A percentile compares a stretch with the other conserved stretches of the same genome.
These are phyloP conservation scores for Zygosaccharomyces pseudorouxii DNA, from an alignment of 805 yeast species.

Conservation along the genomic window DNA sequence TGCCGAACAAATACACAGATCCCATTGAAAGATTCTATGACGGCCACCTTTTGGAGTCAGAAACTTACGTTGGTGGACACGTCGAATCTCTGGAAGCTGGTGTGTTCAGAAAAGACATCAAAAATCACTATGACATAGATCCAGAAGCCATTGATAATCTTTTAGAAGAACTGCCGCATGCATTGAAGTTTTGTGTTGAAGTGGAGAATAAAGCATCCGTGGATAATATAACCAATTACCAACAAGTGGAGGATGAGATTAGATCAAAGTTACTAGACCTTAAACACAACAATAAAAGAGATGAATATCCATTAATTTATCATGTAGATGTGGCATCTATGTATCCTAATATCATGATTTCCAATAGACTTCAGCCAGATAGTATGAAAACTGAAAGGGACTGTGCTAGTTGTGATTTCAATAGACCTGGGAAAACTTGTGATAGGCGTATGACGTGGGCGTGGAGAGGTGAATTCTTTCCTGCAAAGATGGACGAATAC, in stretches of 20 bases:
- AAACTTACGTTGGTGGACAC: conserved; percentile 98
- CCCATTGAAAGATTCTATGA: conserved; percentile 93
- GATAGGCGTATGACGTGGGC: conserved; percentile 92
- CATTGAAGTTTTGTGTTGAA: conserved; percentile 75
- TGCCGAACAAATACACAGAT: conserved; percentile 92
- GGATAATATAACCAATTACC: conserved; percentile 76
- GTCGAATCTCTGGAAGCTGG: conserved; percentile 98
- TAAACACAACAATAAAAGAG: conserved; percentile 56
- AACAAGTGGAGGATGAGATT: conserved; percentile 64
- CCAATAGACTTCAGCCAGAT: conserved; percentile 95
- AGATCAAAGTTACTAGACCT: conserved; percentile 52
- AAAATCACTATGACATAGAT: conserved; percentile 70
- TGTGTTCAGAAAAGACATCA: conserved; percentile 86
- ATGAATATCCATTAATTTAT: conserved; percentile 81
- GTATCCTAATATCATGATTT: conserved; percentile 99
- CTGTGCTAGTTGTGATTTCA: conserved; percentile 96
- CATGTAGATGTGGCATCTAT: conserved; percentile 99
- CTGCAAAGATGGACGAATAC: conserved; percentile 88
- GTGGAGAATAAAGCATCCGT: conserved; percentile 71
- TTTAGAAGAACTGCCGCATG: conserved; percentile 62
- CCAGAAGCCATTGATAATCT: conserved; percentile 80
- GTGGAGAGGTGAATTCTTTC: conserved; percentile 96
- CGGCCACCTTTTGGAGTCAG: conserved; percentile 90
- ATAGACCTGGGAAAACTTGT: conserved; percentile 89
- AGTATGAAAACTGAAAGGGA: conserved; percentile 93